Evolutionary conservation across 495 filamentous ascomycete genomes (phyloP).

Genomic region (Hyaloscypha bicolor): DNA sequence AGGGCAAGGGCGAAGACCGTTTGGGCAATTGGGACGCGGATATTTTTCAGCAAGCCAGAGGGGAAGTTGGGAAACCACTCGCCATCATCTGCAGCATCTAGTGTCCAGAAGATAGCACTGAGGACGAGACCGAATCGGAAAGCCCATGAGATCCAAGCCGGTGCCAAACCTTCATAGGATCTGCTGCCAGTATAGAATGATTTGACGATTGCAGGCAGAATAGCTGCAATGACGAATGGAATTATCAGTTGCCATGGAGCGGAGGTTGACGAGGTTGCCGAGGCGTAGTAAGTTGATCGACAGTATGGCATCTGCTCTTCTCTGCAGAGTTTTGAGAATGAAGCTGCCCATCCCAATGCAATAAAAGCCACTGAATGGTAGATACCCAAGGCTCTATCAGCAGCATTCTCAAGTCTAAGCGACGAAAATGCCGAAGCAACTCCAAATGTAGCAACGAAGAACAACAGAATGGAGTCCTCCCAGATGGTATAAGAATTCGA

Average conservation of each 20-base stretch:
- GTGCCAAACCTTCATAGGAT: conserved; percentile 83
- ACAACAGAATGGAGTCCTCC: conserved; percentile 94
- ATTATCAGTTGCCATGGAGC: conserved; percentile 87
- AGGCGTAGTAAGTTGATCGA: conserved; percentile 93
- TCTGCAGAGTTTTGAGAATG: conserved; percentile 89
- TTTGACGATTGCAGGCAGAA: conserved; percentile 78
- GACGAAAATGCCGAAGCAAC: conserved; percentile 71
- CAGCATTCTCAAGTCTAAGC: conserved; percentile 61
- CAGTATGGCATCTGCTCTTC: conserved; percentile 99
- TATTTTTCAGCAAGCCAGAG: conserved; percentile 64
- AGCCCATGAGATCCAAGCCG: conserved; percentile 78
- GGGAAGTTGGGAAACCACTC: conserved; percentile 72
- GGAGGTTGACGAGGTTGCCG: conserved; percentile 87
- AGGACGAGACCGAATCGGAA: conserved; percentile 78
- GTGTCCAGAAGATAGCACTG: conserved; percentile 80
- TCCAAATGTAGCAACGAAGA: conserved; percentile 89
- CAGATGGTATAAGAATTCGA: conserved; percentile 99
- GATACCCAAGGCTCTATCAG: conserved; percentile 70
- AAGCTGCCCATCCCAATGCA: conserved; percentile 76
- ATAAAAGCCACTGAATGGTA: conserved; percentile 87
- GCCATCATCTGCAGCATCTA: conserved; percentile 89
- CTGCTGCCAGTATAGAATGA: conserved; percentile 74
- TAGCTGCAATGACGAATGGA: conserved; percentile 70
- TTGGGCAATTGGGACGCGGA: conserved; percentile 76
- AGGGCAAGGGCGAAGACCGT: conserved; percentile 63